These are phyloP conservation scores for Aspergillus heteromorphus DNA, from an alignment of 495 filamentous ascomycete genomes.

Conservation along the genomic window DNA sequence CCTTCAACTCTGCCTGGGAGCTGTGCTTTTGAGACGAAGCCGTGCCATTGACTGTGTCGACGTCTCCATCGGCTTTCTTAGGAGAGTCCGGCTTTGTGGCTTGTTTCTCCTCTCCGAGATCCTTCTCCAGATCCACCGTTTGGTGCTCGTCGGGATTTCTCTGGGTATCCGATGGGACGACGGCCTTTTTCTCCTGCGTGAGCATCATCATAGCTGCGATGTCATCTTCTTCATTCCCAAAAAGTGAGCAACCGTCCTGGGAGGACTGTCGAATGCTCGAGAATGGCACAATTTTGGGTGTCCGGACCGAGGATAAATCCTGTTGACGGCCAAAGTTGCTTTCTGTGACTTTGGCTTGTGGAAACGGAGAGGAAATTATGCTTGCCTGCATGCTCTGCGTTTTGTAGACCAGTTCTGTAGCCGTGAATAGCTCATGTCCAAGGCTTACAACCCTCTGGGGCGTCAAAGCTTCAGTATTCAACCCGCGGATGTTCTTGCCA, in stretches of 20 bases:
- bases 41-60: neutral
- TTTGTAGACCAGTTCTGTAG: conserved; percentile 17
- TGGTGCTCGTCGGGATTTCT: neutral
- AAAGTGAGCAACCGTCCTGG: conserved; percentile 4
- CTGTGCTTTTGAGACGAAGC: neutral
- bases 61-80: neutral
- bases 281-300: conserved; percentile 24
- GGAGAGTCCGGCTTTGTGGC: neutral
- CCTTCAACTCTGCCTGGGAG: neutral
- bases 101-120: neutral
- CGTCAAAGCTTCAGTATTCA: neutral
- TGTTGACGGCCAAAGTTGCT: neutral
- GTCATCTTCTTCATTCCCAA: conserved; percentile 22
- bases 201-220: conserved; percentile 28
- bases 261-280: conserved; percentile 18
- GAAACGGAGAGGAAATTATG: neutral
- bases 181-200: conserved; percentile 11
- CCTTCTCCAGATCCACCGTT: neutral
- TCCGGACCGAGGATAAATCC: neutral
- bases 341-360: neutral
- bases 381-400: conserved; percentile 9
- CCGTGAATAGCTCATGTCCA: conserved; percentile 7
- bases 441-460: neutral
- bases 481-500: neutral
- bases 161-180: neutral